Evolutionary conservation across 108 stramenopile species (phyloP), one percentile per base, ranked within the genome.

Genomic region (Pelagomonas calceolata): DNA sequence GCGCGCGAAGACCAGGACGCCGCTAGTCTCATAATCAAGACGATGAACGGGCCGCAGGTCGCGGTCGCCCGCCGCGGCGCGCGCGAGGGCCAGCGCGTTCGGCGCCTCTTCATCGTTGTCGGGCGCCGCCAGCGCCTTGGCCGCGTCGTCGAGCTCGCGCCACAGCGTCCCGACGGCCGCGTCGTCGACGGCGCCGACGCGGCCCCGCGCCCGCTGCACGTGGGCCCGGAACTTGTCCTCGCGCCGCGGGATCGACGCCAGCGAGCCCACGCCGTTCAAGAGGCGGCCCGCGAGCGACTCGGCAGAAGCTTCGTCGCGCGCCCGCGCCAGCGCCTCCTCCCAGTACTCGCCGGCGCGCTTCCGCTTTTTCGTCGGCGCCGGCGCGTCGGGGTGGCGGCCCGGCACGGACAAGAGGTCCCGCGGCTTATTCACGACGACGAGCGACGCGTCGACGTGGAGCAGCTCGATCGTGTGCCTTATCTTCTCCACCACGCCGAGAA

Each of bases 361-460:
- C 51, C 51, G 51, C 51, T 60, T 60, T 26, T 60, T 60, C 10
- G 51, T 16, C 51, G 51, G 21, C 51, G 51, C 0, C 51, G 51
- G 21, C 51, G 31, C 31, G 32, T 51, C 69, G 0, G 69, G 69
- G 18, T 44, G 36, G 16, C 65, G 76, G 12, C 91, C 89, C 21
- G 89, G 89, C 0, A 89, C 88, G 39, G 88, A 88, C 35, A 88
- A 81, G 44, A 92, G 71, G 79, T 86, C 70, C 39, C 74, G 70
- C 18, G 91, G 89, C 66, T 92, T 92, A 33, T 87, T 79, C 31
- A 92, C 80, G 21, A 92, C 88, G 43, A 92, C 70, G 32, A 89
- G 78, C 33, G 73, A 76, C 35, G 83, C 85, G 65, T 89, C 86
- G 30, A 72, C 72, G 66, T 88, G 75, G 10, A 92, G 51, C 39